Conservation (phyloP, 192 early-diverging fungal genomes). For the Podila minutissima region DNA sequence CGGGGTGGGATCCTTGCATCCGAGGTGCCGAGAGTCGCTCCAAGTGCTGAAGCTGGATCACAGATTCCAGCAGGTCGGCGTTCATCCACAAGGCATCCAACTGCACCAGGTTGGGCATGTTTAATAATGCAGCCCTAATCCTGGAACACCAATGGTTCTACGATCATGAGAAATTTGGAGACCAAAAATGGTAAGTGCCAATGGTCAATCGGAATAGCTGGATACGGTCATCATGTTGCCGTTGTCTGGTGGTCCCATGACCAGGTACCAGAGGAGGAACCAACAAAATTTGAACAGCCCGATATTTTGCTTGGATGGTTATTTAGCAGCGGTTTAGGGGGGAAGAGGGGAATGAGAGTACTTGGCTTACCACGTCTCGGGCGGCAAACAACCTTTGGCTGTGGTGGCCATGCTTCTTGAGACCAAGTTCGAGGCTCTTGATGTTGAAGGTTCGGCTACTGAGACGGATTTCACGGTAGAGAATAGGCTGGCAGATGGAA, state of each 20-base stretch:
- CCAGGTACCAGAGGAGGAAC: background rate
- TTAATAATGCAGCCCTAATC: slow-evolving; percentile 1
- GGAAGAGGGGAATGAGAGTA: too few relatives aligned
- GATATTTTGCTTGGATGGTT: background rate
- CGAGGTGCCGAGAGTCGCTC: slow-evolving; percentile 26
- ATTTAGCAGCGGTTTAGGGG: too few relatives aligned
- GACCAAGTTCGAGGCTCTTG: slow-evolving; percentile 24
- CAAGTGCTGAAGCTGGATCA: slow-evolving; percentile 25
- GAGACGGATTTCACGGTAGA: slow-evolving; percentile 18
- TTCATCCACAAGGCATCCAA: slow-evolving; percentile 35
- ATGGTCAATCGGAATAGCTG: too few relatives aligned
- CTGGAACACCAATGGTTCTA: slow-evolving; percentile 36
- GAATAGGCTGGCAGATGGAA: slow-evolving; percentile 5
- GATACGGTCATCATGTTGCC: too few relatives aligned
- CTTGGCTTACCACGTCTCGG: slow-evolving; percentile 18
- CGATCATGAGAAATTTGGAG: background rate
- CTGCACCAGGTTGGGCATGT: slow-evolving; percentile 25
- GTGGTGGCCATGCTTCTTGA: slow-evolving; percentile 4
- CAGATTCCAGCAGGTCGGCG: slow-evolving; percentile 25
- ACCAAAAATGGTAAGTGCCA: background rate
- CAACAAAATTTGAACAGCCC: background rate
- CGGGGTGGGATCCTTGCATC: slow-evolving; percentile 32
- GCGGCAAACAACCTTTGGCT: slow-evolving; percentile 5
- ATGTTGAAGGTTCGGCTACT: slow-evolving; percentile 12
- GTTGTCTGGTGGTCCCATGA: background rate